phyloP scores from a whole-genome alignment of 352 stramenopile species.

The Globisporangium paroecandrum region DNA sequence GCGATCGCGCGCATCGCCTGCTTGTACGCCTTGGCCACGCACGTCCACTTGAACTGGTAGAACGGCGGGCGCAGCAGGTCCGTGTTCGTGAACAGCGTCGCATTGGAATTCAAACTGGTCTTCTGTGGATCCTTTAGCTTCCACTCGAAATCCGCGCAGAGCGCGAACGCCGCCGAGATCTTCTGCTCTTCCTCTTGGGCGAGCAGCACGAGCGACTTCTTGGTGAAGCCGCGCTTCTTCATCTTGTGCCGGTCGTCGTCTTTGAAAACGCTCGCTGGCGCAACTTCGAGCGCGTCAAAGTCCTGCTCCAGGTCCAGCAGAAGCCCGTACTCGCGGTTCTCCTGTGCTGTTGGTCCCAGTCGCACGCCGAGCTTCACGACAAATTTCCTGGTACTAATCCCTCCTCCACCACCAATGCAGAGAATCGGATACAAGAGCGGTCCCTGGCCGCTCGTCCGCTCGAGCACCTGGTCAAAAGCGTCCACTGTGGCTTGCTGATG shows the following conservation, averaged over 20 bases:
- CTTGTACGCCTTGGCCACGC: constrained; percentile 49
- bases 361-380: constrained; percentile 46
- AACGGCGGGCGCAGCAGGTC: constrained; percentile 57
- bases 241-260: constrained; percentile 21
- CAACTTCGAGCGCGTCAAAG: constrained; percentile 22
- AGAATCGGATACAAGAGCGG: constrained; percentile 55
- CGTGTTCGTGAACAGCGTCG: constrained; percentile 35
- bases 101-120: not conserved
- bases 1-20: constrained; percentile 32
- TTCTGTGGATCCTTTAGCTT: constrained; percentile 8
- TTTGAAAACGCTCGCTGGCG: not conserved
- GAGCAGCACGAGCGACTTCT: constrained; percentile 23
- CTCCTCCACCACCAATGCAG: constrained; percentile 29
- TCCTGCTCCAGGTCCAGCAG: constrained; percentile 56
- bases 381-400: constrained; percentile 26
- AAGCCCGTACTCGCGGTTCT: constrained; percentile 67
- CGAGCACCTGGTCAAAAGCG: constrained; percentile 54
- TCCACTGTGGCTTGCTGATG: constrained; percentile 44
- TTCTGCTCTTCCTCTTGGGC: constrained; percentile 25
- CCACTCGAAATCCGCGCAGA: constrained; percentile 54
- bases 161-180: constrained; percentile 8
- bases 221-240: constrained; percentile 39
- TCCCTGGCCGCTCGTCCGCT: constrained; percentile 19
- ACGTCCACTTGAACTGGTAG: constrained; percentile 45
- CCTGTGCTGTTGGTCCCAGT: constrained; percentile 34